phyloP scores from a whole-genome alignment of 805 yeast genomes.

The Sugiyamaella qingdaonensis region DNA sequence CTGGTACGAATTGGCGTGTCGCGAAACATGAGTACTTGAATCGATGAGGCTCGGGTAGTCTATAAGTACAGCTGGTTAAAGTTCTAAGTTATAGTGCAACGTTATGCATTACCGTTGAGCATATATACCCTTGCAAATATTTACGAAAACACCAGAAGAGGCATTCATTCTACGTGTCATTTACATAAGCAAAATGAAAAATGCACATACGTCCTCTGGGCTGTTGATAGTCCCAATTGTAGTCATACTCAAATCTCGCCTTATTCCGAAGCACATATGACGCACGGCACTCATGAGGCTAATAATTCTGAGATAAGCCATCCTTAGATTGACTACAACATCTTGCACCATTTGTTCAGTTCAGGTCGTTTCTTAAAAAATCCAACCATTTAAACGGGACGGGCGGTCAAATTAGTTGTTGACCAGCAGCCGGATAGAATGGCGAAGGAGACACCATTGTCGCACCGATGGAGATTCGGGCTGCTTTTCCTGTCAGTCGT shows the following conservation, averaged over 20 bases:
- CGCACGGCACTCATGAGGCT: background rate
- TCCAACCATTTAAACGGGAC: too few species aligned
- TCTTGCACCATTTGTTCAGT: background rate
- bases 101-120: too few species aligned
- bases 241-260: too few species aligned
- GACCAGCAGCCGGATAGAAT: background rate
- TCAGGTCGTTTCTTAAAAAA: background rate
- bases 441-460: background rate
- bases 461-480: conserved; percentile 67
- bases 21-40: background rate
- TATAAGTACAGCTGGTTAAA: background rate
- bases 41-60: background rate
- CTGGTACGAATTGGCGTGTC: conserved; percentile 1
- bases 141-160: too few species aligned
- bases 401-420: too few species aligned
- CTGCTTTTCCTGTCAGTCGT: conserved; percentile 68
- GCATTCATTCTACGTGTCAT: too few species aligned
- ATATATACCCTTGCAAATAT: too few species aligned
- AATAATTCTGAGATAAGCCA: background rate
- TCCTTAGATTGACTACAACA: background rate
- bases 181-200: too few species aligned
- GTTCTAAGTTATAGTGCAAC: background rate
- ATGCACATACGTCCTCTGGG: too few species aligned
- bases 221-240: too few species aligned
- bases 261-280: background rate